phyloP scores from a whole-genome alignment of 352 stramenopile genomes.

The Hyaloperonospora arabidopsidis region DNA sequence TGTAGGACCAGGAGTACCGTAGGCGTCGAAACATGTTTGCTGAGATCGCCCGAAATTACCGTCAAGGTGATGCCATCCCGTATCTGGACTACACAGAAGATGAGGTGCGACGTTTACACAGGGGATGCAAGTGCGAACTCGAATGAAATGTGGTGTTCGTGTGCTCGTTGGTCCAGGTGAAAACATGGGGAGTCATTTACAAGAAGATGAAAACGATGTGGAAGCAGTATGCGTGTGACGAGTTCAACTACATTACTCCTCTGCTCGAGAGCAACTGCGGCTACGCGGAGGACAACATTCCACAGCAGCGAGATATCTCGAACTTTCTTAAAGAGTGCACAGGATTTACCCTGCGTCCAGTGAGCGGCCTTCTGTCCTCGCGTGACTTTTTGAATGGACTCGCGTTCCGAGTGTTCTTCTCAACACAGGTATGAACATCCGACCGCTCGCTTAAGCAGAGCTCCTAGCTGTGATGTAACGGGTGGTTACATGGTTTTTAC shows the following conservation, averaged over 20 bases:
- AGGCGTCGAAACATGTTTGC: slow-evolving; percentile 83
- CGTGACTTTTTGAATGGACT: slow-evolving; percentile 97
- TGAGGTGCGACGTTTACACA: slow-evolving; percentile 58
- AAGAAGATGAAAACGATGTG: slow-evolving; percentile 90
- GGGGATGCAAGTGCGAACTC: not conserved
- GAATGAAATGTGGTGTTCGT: not conserved
- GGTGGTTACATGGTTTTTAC: too few relatives aligned
- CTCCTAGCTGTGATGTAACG: too few relatives aligned
- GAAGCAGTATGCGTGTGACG: slow-evolving; percentile 92
- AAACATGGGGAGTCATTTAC: slow-evolving; percentile 91
- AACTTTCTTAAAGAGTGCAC: slow-evolving; percentile 90
- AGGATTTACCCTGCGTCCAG: slow-evolving; percentile 88
- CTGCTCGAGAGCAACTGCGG: slow-evolving; percentile 92
- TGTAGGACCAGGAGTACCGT: slow-evolving; percentile 86
- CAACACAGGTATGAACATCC: slow-evolving; percentile 65
- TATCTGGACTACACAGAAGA: slow-evolving; percentile 91
- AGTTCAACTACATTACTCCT: slow-evolving; percentile 94
- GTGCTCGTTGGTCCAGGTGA: slow-evolving; percentile 26
- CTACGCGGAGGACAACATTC: slow-evolving; percentile 91
- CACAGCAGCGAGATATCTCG: slow-evolving; percentile 92
- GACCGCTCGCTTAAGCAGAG: not conserved
- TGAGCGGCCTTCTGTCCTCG: slow-evolving; percentile 92
- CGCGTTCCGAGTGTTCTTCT: slow-evolving; percentile 98
- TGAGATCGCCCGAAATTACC: slow-evolving; percentile 83
- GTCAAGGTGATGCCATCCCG: slow-evolving; percentile 87